Evolutionary conservation across 2,329 filamentous ascomycete genomes (phyloP), one percentile per base, ranked within the genome.

Genomic region (Fusarium xyrophilum): DNA sequence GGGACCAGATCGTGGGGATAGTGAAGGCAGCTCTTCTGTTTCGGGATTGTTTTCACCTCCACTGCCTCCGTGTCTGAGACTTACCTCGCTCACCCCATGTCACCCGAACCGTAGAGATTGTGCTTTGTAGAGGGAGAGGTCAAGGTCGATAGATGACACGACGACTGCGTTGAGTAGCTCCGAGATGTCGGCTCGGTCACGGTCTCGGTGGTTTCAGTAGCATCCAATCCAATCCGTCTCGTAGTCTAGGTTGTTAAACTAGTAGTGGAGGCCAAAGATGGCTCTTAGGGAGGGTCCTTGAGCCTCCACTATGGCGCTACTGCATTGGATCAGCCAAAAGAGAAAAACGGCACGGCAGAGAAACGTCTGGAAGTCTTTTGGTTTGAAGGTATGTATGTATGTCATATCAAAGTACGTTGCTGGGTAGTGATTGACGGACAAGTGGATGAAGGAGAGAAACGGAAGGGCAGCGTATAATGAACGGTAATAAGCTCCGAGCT

Each of bases 251-350:
- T 43, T 43, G 40, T 27, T 27, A 14, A 43, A 36, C 36, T 15
- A 44, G 62, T 15, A 44, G 62, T 60, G 62, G 60, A 57, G 59
- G 53, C 21, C 21, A 64, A 40, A 47, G 48, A 62, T 66, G 60
- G 48, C 44, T 32, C 27, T 43, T 35, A 23, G 58, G 57, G 60
- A 23, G 58, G 57, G 60, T 35, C 38, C 58, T 63, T 27, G 28
- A 54, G 44, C 65, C 62, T 69, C 66, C 66, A 67, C 66, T 69
- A 69, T 69, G 67, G 67, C 67, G 67, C 44, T 63, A 43, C 21
- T 14, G 42, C 30, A 35, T 54, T 54, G 39, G 66, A 59, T 68
- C 60, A 68, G 54, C 48, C 28, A 33, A 43, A 40, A 53, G 58
- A n/a, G 48, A 48, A 40, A 42, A 50, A 58, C 25, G 48, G 19